Evolutionary conservation across 2,329 filamentous ascomycete species (phyloP), one percentile per base, ranked within the genome.

Genomic region (Colletotrichum magnum): DNA sequence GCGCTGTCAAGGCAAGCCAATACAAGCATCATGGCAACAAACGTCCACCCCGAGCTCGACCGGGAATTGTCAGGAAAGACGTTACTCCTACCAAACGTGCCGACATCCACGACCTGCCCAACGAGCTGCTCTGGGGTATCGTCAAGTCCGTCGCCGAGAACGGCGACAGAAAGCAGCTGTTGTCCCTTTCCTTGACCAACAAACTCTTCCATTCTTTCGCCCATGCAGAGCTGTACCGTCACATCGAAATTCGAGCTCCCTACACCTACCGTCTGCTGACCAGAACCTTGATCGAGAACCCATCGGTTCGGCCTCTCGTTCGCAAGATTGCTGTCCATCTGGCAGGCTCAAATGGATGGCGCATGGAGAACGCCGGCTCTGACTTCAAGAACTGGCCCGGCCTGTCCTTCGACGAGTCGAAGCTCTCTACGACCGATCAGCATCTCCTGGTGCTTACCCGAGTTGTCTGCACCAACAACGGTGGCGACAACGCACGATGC

Each of bases 281-380:
- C 9, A 51, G 65, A 48, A 68, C 26, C 48, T 50, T 68, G 3
- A 58, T 68, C 47, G 65, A 68, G 48, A 64, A 68, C 10, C 65
- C 65, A 28, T 1, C 2, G 2, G 28, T 64, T 4, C 45, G 60
- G 9, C 12, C 1, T 9, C 24, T 39, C 4, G 39, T 68, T 6
- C 54, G 39, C 15, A 21, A 6, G 12, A 39, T 41, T 13, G 7
- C 18, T 18, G n/a, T 64, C 39, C 3, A 9, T 32, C 9, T 32
- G 28, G 10, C 28, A 7, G 28, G 28, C 15, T 36, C n/a, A 51
- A 7, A 13, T 6, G 15, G 16, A 4, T 18, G 9, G 10, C 39
- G 24, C 47, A 51, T 43, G 18, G 16, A n/a, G 18, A 24, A 39
- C 41, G 5, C 10, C 18, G 15, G 12, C 13, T 7, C 26, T 16